Percentiles rank a stretch among this genome's conserved stretches.
Conservation (phyloP, 768 basidiomycete species). For the Mycena kentingensis region DNA sequence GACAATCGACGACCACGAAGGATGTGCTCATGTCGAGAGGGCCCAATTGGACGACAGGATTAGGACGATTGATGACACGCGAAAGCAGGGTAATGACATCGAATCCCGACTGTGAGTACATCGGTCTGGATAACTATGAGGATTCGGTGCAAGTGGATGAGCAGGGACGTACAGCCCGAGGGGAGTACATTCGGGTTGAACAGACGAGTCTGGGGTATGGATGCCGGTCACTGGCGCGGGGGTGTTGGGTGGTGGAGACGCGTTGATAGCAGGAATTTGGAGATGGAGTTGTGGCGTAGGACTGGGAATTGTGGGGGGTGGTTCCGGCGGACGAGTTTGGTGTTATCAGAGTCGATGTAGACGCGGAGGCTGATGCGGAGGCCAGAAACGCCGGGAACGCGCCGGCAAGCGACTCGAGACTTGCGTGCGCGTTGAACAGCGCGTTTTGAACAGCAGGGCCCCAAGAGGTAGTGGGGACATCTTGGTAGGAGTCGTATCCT, state of each 20-base stretch:
- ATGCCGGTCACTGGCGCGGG: conserved; percentile 1
- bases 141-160: conserved; percentile 30
- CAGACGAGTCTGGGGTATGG: too few relatives aligned
- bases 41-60: conserved; percentile 77
- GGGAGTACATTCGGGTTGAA: too few relatives aligned
- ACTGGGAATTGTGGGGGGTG: not conserved
- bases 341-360: too few relatives aligned
- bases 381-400: conserved; percentile 4
- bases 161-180: conserved; percentile 2
- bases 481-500: not conserved
- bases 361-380: not conserved
- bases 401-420: not conserved
- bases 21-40: conserved; percentile 91
- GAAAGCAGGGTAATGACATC: conserved; percentile 84
- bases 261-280: not conserved
- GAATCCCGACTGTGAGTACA: conserved; percentile 92
- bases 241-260: not conserved
- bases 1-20: conserved; percentile 89
- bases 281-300: not conserved
- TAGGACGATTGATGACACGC: conserved; percentile 70
- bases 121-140: conserved; percentile 50
- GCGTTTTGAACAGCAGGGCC: not conserved
- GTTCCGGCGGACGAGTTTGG: not conserved
- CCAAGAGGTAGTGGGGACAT: not conserved
- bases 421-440: conserved; percentile 4